phyloP scores from a whole-genome alignment of 2,329 filamentous ascomycete genomes.

The Alternaria viburni region DNA sequence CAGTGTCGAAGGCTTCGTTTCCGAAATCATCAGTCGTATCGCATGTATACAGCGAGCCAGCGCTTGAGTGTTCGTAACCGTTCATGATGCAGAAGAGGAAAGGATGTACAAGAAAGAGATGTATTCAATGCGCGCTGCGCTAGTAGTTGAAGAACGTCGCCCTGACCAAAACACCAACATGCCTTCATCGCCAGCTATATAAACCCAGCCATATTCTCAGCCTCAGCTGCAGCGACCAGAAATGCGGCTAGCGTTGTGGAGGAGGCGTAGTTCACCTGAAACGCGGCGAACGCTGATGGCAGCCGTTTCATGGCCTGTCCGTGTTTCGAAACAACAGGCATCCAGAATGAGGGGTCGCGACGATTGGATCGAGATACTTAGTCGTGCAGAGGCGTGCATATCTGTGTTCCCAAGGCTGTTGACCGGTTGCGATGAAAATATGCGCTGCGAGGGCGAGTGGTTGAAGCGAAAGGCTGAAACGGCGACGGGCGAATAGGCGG shows the following conservation, averaged over 20 bases:
- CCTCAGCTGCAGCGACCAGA: neutral
- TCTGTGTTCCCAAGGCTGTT: conserved; percentile 5
- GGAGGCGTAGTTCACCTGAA: conserved; percentile 38
- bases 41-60: conserved; percentile 17
- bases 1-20: neutral
- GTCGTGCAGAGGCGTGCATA: neutral
- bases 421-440: conserved; percentile 3
- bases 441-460: conserved; percentile 9
- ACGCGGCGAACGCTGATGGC: conserved; percentile 13
- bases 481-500: neutral
- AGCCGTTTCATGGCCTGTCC: conserved; percentile 16
- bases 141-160: neutral
- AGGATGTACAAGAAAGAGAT: neutral
- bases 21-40: neutral
- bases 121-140: neutral
- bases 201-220: neutral
- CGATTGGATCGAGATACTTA: neutral
- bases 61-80: conserved; percentile 7
- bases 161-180: neutral
- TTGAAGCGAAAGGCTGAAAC: conserved; percentile 17
- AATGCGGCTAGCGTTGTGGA: conserved; percentile 5
- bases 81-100: conserved; percentile 13
- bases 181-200: neutral
- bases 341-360: conserved; percentile 10
- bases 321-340: conserved; percentile 29